Conservation (phyloP, 2,329 filamentous ascomycete genomes). For the Paraconiothyrium sp. region DNA sequence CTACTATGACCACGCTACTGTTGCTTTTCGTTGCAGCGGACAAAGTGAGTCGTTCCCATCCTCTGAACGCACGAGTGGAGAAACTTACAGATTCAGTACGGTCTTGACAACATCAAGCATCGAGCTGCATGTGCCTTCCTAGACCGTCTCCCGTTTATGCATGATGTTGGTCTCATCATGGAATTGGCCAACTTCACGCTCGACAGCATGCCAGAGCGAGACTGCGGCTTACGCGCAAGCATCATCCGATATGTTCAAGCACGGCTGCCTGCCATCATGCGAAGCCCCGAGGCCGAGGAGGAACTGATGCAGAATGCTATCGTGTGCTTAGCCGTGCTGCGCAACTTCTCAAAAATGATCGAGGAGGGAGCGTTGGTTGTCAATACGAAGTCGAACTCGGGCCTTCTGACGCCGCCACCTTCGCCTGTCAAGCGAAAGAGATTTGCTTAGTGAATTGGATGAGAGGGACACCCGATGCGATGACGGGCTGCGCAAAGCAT, state of each 20-base stretch:
- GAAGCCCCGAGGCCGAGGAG: not conserved
- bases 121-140: slow-evolving; percentile 27
- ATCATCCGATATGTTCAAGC: slow-evolving; percentile 23
- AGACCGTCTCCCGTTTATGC: slow-evolving; percentile 30
- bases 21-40: slow-evolving; percentile 33
- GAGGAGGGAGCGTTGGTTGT: not conserved
- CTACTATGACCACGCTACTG: slow-evolving; percentile 22
- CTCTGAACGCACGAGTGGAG: not conserved
- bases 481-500: no score
- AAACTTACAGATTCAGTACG: slow-evolving; percentile 26
- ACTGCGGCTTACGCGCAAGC: slow-evolving; percentile 27
- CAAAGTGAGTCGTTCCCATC: slow-evolving; percentile 23
- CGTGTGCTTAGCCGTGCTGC: not conserved
- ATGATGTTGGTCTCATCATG: slow-evolving; percentile 26
- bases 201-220: slow-evolving; percentile 20
- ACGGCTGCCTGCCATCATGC: slow-evolving; percentile 9
- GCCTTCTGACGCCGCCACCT: not conserved
- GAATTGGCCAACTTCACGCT: slow-evolving; percentile 25
- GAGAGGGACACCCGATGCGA: no score
- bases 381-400: not conserved
- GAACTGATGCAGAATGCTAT: not conserved
- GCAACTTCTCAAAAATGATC: slow-evolving; percentile 1
- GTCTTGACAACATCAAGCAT: slow-evolving; percentile 27
- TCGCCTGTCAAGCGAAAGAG: slow-evolving; percentile 7
- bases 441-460: slow-evolving; percentile 19